These are phyloP conservation scores for Penicillium sp. DNA, from an alignment of 2,329 filamentous ascomycete genomes.

Conservation along the genomic window DNA sequence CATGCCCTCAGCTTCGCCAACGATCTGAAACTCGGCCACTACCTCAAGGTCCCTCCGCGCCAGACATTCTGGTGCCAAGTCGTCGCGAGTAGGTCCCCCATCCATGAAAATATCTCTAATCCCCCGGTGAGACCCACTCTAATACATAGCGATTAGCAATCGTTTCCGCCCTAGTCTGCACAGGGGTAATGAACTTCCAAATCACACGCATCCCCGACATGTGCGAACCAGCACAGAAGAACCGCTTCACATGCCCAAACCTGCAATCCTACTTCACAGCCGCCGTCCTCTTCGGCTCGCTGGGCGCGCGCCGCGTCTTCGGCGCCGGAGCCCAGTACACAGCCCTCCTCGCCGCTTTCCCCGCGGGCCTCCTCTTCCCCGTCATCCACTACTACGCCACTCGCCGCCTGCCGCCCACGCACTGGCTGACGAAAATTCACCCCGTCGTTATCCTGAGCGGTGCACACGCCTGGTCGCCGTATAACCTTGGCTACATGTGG, in stretches of 20 bases:
- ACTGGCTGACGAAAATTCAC: conserved; percentile 4
- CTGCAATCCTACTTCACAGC: conserved; percentile 12
- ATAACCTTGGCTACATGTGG: conserved; percentile 15
- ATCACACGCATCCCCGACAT: conserved; percentile 11
- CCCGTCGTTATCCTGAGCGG: neutral
- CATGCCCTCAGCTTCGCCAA: conserved; percentile 14
- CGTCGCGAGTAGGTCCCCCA: neutral
- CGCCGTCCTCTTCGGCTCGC: conserved; percentile 11
- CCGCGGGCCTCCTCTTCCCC: conserved; percentile 8
- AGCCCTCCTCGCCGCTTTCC: conserved; percentile 11
- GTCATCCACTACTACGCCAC: conserved; percentile 10
- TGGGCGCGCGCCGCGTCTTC: conserved; percentile 11
- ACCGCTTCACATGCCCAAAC: conserved; percentile 11
- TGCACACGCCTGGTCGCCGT: neutral
- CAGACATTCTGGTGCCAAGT: conserved; percentile 12
- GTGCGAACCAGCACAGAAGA: conserved; percentile 2
- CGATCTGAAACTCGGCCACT: conserved; percentile 16
- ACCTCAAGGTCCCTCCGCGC: conserved; percentile 14
- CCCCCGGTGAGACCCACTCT: no score
- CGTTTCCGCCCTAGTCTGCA: conserved; percentile 9
- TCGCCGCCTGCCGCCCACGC: neutral
- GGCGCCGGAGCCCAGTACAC: conserved; percentile 8
- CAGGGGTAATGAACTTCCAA: conserved; percentile 11
- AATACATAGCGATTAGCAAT: neutral
- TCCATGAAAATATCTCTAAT: neutral